Percentiles rank a stretch among this genome's conserved stretches.
These are phyloP conservation scores for Sporothrix luriei DNA, from an alignment of 2,329 filamentous ascomycete genomes.

Conservation along the genomic window DNA sequence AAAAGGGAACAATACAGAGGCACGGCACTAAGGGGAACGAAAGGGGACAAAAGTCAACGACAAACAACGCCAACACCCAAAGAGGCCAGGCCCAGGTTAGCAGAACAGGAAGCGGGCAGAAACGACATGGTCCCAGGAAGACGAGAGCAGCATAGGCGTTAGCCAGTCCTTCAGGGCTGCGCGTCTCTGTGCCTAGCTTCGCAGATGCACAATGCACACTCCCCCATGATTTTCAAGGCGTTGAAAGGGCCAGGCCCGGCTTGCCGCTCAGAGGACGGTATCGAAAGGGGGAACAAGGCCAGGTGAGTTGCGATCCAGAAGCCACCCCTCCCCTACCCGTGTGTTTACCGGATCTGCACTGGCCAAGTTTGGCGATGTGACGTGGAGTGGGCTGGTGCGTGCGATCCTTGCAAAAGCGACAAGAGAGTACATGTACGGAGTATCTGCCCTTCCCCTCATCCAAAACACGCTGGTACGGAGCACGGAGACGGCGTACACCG, in stretches of 20 bases:
- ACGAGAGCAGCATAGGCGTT: slow-evolving; percentile 7
- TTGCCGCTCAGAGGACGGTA: background rate
- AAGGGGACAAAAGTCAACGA: background rate
- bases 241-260: background rate
- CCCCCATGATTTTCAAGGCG: slow-evolving; percentile 4
- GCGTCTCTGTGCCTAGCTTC: slow-evolving; percentile 5
- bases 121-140: background rate
- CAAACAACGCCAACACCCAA: background rate
- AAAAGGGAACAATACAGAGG: background rate
- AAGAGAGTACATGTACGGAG: no score
- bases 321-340: background rate
- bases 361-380: slow-evolving; percentile 15
- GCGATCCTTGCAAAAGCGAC: background rate
- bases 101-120: slow-evolving; percentile 18
- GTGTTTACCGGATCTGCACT: slow-evolving; percentile 7
- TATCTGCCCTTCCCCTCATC: slow-evolving; percentile 14
- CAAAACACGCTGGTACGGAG: background rate
- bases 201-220: slow-evolving; percentile 6
- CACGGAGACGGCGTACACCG: background rate
- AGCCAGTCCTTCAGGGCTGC: background rate
- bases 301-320: background rate
- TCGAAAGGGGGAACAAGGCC: background rate
- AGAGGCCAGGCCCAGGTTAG: background rate
- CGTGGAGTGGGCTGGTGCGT: slow-evolving; percentile 9
- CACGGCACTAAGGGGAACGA: background rate